These are phyloP conservation scores for Thalassiosira oceanica DNA, from an alignment of 352 stramenopile genomes.

Conservation along the genomic window DNA sequence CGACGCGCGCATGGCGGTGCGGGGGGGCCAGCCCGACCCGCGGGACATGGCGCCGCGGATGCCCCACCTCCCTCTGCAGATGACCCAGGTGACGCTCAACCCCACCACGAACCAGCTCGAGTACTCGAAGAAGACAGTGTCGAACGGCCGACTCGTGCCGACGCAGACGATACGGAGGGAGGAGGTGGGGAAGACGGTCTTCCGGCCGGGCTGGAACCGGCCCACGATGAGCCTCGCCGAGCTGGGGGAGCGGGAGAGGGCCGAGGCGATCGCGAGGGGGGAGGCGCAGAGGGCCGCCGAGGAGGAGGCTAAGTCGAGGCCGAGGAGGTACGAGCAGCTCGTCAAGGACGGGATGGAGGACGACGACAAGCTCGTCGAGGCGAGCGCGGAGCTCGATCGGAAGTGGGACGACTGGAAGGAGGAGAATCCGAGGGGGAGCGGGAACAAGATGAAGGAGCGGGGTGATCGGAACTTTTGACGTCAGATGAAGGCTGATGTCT, in stretches of 20 bases:
- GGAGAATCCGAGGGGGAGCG: slow-evolving; percentile 91
- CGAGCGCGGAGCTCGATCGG: slow-evolving; percentile 89
- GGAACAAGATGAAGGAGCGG: slow-evolving; percentile 91
- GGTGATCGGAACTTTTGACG: slow-evolving; percentile 90
- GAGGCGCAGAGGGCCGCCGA: slow-evolving; percentile 62
- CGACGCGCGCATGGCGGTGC: neutral
- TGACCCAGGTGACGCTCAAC: slow-evolving; percentile 78
- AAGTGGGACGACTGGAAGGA: slow-evolving; percentile 97
- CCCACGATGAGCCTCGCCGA: slow-evolving; percentile 95
- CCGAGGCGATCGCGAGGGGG: slow-evolving; percentile 87
- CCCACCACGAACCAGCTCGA: slow-evolving; percentile 55
- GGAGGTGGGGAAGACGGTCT: slow-evolving; percentile 82
- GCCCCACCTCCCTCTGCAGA: slow-evolving; percentile 42
- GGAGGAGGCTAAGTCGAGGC: slow-evolving; percentile 42
- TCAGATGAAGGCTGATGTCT: too few species aligned
- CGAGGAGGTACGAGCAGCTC: slow-evolving; percentile 90
- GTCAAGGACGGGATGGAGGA: slow-evolving; percentile 93
- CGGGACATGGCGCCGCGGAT: neutral
- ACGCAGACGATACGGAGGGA: slow-evolving; percentile 13
- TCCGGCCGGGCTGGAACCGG: slow-evolving; percentile 92
- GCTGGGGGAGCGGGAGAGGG: slow-evolving; percentile 87
- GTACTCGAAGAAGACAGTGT: slow-evolving; percentile 48
- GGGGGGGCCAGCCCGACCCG: neutral
- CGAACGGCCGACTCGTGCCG: slow-evolving; percentile 15
- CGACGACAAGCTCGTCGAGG: slow-evolving; percentile 88